phyloP scores from a whole-genome alignment of 2,329 filamentous ascomycete species.

The Alternaria sp. region DNA sequence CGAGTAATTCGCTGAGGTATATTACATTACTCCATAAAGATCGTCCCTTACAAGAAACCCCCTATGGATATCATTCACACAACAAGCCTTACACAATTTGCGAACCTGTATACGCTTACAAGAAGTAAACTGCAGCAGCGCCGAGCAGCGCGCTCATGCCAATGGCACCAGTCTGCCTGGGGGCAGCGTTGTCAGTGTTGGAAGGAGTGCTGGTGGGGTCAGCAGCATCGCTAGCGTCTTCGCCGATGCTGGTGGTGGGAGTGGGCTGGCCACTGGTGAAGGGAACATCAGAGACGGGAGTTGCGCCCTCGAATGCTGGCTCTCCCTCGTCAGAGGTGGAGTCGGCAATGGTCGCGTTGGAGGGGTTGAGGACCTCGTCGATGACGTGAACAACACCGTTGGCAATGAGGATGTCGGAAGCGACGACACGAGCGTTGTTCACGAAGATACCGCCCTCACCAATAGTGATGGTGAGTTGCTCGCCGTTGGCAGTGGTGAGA shows the following conservation, averaged over 20 bases:
- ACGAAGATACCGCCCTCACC: slow-evolving; percentile 48
- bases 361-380: slow-evolving; percentile 64
- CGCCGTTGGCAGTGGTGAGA: slow-evolving; percentile 48
- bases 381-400: slow-evolving; percentile 59
- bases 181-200: slow-evolving; percentile 19
- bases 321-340: slow-evolving; percentile 54
- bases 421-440: slow-evolving; percentile 52
- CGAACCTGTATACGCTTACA: slow-evolving; percentile 10
- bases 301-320: slow-evolving; percentile 61
- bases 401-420: slow-evolving; percentile 51
- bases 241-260: slow-evolving; percentile 51
- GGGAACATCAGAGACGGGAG: slow-evolving; percentile 55
- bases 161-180: slow-evolving; percentile 50
- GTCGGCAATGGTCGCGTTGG: slow-evolving; percentile 55
- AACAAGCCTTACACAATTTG: neutral
- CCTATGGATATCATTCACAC: neutral
- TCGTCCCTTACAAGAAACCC: neutral
- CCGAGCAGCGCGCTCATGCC: slow-evolving; percentile 58
- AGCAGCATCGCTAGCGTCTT: slow-evolving; percentile 37
- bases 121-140: slow-evolving; percentile 47
- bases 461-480: slow-evolving; percentile 50
- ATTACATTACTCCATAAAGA: slow-evolving; percentile 13
- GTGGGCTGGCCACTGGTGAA: slow-evolving; percentile 63
- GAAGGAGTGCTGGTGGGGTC: slow-evolving; percentile 30
- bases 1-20: neutral